Conservation (phyloP, 163 green algal species). For the Coccomyxa subellipsoidea region DNA sequence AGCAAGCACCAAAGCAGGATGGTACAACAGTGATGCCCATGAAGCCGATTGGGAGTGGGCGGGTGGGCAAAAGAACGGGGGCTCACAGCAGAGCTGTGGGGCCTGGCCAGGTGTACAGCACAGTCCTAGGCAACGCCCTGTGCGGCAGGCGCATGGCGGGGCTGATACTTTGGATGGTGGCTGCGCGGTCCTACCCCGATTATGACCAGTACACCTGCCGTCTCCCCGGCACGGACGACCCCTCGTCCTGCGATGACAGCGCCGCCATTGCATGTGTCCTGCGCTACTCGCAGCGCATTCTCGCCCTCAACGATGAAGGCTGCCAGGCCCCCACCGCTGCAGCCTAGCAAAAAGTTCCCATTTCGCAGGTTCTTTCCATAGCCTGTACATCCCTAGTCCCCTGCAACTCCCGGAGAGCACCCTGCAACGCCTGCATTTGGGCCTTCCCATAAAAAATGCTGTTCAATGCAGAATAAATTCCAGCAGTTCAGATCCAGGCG, state of each 20-base stretch:
- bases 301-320: background rate
- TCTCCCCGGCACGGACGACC: conserved; percentile 1
- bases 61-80: background rate
- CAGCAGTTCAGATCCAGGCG: too few species aligned
- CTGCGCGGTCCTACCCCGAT: conserved; percentile 35
- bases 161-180: conserved; percentile 30
- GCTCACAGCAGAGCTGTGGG: background rate
- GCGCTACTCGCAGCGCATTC: background rate
- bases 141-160: conserved; percentile 23
- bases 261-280: background rate
- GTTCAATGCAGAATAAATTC: too few species aligned
- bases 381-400: background rate
- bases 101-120: conserved; percentile 4
- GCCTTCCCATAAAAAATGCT: too few species aligned
- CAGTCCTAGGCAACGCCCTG: conserved; percentile 1
- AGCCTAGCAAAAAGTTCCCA: background rate
- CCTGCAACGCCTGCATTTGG: background rate
- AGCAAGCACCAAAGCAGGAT: too few species aligned
- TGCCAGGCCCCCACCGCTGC: background rate
- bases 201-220: conserved; percentile 37
- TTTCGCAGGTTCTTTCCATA: background rate
- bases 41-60: background rate
- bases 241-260: background rate
- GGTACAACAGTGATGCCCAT: background rate
- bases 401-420: background rate